Conservation (phyloP, 257 asterid species). For the Jasminum sambac region DNA sequence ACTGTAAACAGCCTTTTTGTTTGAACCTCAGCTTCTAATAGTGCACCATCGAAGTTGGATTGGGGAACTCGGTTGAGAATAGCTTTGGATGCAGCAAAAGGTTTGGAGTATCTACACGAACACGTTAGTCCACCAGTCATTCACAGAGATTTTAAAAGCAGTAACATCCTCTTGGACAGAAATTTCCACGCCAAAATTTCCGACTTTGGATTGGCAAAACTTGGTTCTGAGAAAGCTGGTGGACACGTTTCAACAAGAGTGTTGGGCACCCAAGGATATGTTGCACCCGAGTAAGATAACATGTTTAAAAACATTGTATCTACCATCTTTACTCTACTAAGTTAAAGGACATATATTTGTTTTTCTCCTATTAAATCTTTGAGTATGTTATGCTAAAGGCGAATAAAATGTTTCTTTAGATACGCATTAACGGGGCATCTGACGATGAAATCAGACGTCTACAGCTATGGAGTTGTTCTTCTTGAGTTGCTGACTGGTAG, state of each 20-base stretch:
- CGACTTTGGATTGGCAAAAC: slow-evolving; percentile 84
- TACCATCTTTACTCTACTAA: not conserved
- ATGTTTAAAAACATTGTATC: not conserved
- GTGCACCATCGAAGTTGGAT: slow-evolving; percentile 53
- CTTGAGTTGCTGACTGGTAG: slow-evolving; percentile 86
- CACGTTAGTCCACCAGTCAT: slow-evolving; percentile 77
- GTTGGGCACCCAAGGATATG: slow-evolving; percentile 95
- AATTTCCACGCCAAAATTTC: slow-evolving; percentile 88
- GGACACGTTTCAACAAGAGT: slow-evolving; percentile 93
- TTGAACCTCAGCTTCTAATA: slow-evolving; percentile 43
- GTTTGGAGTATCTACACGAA: slow-evolving; percentile 89
- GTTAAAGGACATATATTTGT: not conserved
- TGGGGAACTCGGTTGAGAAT: slow-evolving; percentile 85
- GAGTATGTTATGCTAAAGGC: too few species aligned
- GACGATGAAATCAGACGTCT: slow-evolving; percentile 92
- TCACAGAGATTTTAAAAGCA: slow-evolving; percentile 92
- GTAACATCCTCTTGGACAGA: slow-evolving; percentile 80
- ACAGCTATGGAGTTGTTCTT: slow-evolving; percentile 91
- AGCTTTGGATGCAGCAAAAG: slow-evolving; percentile 95
- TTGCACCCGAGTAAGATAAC: slow-evolving; percentile 82
- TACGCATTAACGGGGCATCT: slow-evolving; percentile 90
- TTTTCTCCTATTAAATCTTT: too few species aligned
- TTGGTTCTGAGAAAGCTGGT: slow-evolving; percentile 87
- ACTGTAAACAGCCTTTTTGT: not conserved
- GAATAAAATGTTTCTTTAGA: slow-evolving; percentile 34